Evolutionary conservation across 2,329 filamentous ascomycete genomes (phyloP), one percentile per base, ranked within the genome.

Genomic region (Phoma sp.): DNA sequence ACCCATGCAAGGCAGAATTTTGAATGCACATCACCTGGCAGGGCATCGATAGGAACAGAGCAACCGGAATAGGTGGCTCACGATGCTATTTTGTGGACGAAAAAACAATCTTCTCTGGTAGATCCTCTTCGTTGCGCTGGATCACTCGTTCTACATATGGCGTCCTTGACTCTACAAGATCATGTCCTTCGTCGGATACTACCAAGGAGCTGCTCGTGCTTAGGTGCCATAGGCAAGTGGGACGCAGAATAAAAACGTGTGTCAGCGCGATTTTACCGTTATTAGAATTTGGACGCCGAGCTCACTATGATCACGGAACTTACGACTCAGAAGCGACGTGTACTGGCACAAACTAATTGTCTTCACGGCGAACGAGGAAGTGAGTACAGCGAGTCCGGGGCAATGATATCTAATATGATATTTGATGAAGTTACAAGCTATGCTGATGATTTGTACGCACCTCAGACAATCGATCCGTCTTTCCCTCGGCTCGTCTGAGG

Each of bases 391-490:
- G 10, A 21, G 17, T 21, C 2, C 21, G 3, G 35, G 9, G 19
- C 6, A 12, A 8, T 4, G 8, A 15, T n/a, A 15, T 21, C 21
- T n/a, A 22, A 22, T 38, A 17, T 17, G 2, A 17, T 17, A 17
- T 38, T 21, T 6, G 5, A 9, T 6, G 4, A 22, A 4, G 6
- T 4, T 17, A 38, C 10, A 5, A 4, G 8, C 17, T 38, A 24
- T 9, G 36, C 17, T 22, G 17, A 38, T 12, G 6, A 39, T 4
- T 2, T 39, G 4, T 3, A 12, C 6, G 24, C 33, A 22, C 22
- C 12, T 52, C 43, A 62, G 32, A 57, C 59, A 21, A 47, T 15
- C 6, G 33, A 43, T 6, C 48, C 43, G 15, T 44, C 51, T 15
- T 40, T 44, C 31, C 13, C 51, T 24, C 33, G 24, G 31, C 29